These are phyloP conservation scores for Candida boleticola DNA, from an alignment of 805 yeast species.

Conservation along the genomic window DNA sequence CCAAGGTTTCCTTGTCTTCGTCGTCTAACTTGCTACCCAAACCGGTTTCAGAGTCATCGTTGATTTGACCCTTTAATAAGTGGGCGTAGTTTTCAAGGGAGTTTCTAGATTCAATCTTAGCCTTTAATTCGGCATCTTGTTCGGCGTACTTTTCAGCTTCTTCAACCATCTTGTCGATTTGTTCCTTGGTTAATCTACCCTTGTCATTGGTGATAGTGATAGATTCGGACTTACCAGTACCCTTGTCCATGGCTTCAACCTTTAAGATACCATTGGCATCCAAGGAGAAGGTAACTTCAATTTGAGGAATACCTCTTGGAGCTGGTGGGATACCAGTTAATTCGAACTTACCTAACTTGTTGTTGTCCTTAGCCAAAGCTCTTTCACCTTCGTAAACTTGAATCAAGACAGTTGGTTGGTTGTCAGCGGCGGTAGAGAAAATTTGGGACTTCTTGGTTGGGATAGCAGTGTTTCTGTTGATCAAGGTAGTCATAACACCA, in stretches of 20 bases:
- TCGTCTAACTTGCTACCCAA: slow-evolving; percentile 80
- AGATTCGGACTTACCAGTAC: slow-evolving; percentile 97
- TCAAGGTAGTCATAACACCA: slow-evolving; percentile 97
- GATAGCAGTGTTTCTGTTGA: slow-evolving; percentile 98
- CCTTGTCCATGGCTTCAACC: slow-evolving; percentile 98
- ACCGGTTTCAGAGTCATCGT: slow-evolving; percentile 36
- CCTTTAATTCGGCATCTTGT: slow-evolving; percentile 45
- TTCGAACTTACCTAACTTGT: slow-evolving; percentile 97
- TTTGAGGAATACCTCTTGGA: slow-evolving; percentile 98
- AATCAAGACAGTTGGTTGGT: slow-evolving; percentile 98
- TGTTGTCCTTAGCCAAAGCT: slow-evolving; percentile 97
- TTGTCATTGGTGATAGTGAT: slow-evolving; percentile 98
- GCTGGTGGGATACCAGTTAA: slow-evolving; percentile 97
- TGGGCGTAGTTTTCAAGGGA: slow-evolving; percentile 47
- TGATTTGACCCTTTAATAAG: slow-evolving; percentile 41
- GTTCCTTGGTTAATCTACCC: slow-evolving; percentile 95
- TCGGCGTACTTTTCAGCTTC: slow-evolving; percentile 88
- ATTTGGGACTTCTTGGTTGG: slow-evolving; percentile 99
- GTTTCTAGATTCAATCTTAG: slow-evolving; percentile 42
- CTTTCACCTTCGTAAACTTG: slow-evolving; percentile 99
- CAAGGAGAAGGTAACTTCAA: slow-evolving; percentile 98
- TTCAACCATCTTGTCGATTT: slow-evolving; percentile 96
- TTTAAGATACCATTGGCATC: slow-evolving; percentile 99
- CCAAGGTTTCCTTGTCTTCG: slow-evolving; percentile 86
- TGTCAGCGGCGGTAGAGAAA: slow-evolving; percentile 97